Evolutionary conservation across 2,329 filamentous ascomycete genomes (phyloP).

Genomic region (Cladobotryum protrusum): DNA sequence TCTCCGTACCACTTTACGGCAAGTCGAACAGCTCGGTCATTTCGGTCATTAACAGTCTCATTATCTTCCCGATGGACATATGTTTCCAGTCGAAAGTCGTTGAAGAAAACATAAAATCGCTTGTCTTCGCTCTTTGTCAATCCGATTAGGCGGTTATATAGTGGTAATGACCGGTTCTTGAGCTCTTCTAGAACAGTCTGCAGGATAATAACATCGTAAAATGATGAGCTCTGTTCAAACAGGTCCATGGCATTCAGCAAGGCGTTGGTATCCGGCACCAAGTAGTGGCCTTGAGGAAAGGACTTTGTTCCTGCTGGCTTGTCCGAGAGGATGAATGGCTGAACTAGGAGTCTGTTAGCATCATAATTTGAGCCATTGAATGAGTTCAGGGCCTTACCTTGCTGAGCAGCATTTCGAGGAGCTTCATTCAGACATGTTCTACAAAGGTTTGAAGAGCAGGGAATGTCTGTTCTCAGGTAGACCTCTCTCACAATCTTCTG

Average conservation of each 20-base stretch:
- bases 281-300: slow-evolving; percentile 84
- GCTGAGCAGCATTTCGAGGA: slow-evolving; percentile 71
- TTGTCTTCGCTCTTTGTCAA: slow-evolving; percentile 95
- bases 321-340: slow-evolving; percentile 82
- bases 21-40: slow-evolving; percentile 82
- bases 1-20: slow-evolving; percentile 87
- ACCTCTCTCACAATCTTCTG: slow-evolving; percentile 98
- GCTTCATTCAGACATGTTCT: slow-evolving; percentile 65
- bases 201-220: slow-evolving; percentile 93
- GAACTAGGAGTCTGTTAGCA: slow-evolving; percentile 42
- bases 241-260: slow-evolving; percentile 94
- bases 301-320: slow-evolving; percentile 76
- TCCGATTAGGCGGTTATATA: slow-evolving; percentile 88
- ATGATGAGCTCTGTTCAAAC: slow-evolving; percentile 85
- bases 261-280: slow-evolving; percentile 94
- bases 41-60: slow-evolving; percentile 93
- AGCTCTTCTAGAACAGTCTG: slow-evolving; percentile 96
- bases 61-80: slow-evolving; percentile 67
- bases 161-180: slow-evolving; percentile 83
- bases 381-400: slow-evolving; percentile 45
- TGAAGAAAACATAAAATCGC: slow-evolving; percentile 98
- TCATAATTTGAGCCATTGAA: neutral
- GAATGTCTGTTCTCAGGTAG: slow-evolving; percentile 93
- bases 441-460: slow-evolving; percentile 90
- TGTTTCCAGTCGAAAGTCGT: slow-evolving; percentile 92